phyloP scores from a whole-genome alignment of 352 stramenopile genomes.

The Phytophthora cactorum region DNA sequence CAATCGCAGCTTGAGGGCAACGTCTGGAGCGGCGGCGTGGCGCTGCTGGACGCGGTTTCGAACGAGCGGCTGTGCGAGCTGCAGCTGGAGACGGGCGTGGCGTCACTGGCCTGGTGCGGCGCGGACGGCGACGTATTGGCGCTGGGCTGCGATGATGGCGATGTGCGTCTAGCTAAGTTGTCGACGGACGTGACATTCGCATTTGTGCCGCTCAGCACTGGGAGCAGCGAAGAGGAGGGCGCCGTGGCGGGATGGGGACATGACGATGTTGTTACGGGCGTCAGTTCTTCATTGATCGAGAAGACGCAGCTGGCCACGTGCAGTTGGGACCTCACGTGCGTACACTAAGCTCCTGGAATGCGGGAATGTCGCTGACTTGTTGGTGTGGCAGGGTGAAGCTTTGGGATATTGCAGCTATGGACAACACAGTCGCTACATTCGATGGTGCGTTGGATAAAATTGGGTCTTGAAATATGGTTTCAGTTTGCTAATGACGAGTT shows the following conservation, averaged over 20 bases:
- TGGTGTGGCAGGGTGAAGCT: constrained; percentile 62
- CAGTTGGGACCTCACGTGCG: constrained; percentile 81
- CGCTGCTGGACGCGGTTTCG: constrained; percentile 50
- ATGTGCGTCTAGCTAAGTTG: constrained; percentile 59
- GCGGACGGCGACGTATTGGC: constrained; percentile 55
- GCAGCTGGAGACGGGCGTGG: constrained; percentile 55
- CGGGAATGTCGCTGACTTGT: constrained; percentile 2
- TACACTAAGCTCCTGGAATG: neutral
- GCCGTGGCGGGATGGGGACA: constrained; percentile 47
- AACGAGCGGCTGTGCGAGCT: constrained; percentile 52
- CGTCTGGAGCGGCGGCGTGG: constrained; percentile 69
- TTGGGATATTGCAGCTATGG: constrained; percentile 65
- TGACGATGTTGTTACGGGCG: constrained; percentile 71
- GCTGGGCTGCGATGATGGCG: constrained; percentile 76
- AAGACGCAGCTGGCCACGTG: constrained; percentile 52
- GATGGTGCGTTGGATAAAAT: constrained; percentile 37
- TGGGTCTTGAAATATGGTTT: neutral
- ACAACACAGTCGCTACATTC: constrained; percentile 58
- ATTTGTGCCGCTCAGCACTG: constrained; percentile 42
- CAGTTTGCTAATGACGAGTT: constrained; percentile 9
- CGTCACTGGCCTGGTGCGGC: constrained; percentile 61
- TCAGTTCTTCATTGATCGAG: constrained; percentile 52
- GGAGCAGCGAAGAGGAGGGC: constrained; percentile 6
- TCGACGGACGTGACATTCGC: constrained; percentile 43
- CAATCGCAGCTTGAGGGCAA: constrained; percentile 80